phyloP scores from a whole-genome alignment of 1,139 yeast species.

The Saccharomyces uvarum region DNA sequence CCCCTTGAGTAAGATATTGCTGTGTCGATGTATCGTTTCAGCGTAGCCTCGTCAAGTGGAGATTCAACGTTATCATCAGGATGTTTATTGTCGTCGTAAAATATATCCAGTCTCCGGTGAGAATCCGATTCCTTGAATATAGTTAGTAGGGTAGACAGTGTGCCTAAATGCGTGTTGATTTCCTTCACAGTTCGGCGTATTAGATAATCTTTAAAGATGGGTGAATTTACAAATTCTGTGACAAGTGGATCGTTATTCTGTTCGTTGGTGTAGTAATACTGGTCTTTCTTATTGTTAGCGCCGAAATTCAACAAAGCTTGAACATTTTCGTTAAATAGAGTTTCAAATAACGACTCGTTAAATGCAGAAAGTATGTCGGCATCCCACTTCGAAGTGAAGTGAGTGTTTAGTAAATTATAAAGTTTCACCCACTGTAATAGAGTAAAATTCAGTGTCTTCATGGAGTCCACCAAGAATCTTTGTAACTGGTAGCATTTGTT shows the following conservation, averaged over 20 bases:
- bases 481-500: slow-evolving; percentile 3
- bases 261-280: not conserved
- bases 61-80: not conserved
- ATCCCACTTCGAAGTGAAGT: slow-evolving; percentile 8
- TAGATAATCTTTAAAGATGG: slow-evolving; percentile 8
- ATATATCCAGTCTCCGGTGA: not conserved
- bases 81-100: not conserved
- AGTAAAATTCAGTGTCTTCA: slow-evolving; percentile 3
- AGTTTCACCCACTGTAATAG: slow-evolving; percentile 11
- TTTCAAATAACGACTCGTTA: slow-evolving; percentile 9
- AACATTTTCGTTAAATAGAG: slow-evolving; percentile 11
- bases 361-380: slow-evolving; percentile 1
- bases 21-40: slow-evolving; percentile 2
- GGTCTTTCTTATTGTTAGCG: not conserved
- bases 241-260: slow-evolving; percentile 5
- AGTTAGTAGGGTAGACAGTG: not conserved
- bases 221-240: slow-evolving; percentile 6
- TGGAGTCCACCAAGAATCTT: slow-evolving; percentile 1
- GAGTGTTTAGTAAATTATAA: slow-evolving; percentile 6
- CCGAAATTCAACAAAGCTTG: slow-evolving; percentile 7
- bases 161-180: not conserved
- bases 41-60: not conserved
- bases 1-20: slow-evolving; percentile 8
- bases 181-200: slow-evolving; percentile 2
- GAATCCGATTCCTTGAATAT: not conserved